A percentile compares a stretch with the other conserved stretches of the same genome.
These are phyloP conservation scores for Aspergillus ellipticus DNA, from an alignment of 495 filamentous ascomycete genomes.

Conservation along the genomic window DNA sequence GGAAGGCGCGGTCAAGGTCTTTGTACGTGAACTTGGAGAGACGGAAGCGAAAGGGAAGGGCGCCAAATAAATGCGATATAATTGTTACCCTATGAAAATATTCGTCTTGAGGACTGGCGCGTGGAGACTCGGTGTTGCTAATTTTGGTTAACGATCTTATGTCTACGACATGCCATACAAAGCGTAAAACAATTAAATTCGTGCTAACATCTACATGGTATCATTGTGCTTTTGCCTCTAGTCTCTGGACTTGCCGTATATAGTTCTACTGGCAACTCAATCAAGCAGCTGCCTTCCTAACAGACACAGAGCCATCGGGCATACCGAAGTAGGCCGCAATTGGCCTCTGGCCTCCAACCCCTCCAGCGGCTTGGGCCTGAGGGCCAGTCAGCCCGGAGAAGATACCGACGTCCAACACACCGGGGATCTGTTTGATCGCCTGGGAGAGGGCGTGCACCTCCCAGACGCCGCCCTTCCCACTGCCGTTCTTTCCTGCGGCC, in stretches of 20 bases:
- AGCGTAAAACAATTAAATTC: conserved; percentile 4
- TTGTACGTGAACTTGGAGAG: conserved; percentile 77
- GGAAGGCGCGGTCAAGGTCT: conserved; percentile 69
- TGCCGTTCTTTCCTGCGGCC: conserved; percentile 41
- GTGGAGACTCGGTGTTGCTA: conserved; percentile 5
- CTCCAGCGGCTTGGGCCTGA: conserved; percentile 55
- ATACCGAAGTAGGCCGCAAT: conserved; percentile 93
- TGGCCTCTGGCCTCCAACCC: conserved; percentile 79
- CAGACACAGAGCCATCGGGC: conserved; percentile 67
- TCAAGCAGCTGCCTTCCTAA: conserved; percentile 39
- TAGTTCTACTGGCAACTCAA: neutral
- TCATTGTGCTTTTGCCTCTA: conserved; percentile 9
- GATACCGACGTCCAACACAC: conserved; percentile 87
- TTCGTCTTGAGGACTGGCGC: conserved; percentile 11
- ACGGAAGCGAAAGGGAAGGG: conserved; percentile 87
- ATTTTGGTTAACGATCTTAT: neutral
- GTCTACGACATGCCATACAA: conserved; percentile 1
- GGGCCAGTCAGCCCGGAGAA: conserved; percentile 77
- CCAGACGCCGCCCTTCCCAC: conserved; percentile 59
- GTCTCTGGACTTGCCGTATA: neutral
- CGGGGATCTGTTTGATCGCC: conserved; percentile 74
- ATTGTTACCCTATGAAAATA: conserved; percentile 8
- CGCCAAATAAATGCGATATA: conserved; percentile 39
- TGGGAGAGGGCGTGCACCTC: conserved; percentile 69
- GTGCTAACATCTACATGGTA: conserved; percentile 19